Conservation (phyloP, 305 asterid species). For the Euphrasia arctica region DNA sequence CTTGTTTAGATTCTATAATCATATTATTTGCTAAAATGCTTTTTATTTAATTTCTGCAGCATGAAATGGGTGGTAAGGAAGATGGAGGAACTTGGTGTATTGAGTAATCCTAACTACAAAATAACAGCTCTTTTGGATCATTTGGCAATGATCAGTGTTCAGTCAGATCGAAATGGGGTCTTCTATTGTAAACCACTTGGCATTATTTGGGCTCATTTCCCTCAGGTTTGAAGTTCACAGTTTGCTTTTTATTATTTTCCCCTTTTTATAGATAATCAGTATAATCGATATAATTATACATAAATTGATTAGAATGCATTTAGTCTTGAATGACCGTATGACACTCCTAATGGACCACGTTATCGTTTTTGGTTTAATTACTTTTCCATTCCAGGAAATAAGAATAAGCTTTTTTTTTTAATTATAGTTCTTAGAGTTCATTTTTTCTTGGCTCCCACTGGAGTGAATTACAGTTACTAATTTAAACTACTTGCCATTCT, state of each 20-base stretch:
- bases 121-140: slow-evolving; percentile 92
- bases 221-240: slow-evolving; percentile 48
- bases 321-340: not conserved
- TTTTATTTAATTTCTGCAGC: slow-evolving; percentile 44
- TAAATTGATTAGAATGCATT: not conserved
- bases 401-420: too few species aligned
- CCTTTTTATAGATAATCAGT: not conserved
- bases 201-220: slow-evolving; percentile 88
- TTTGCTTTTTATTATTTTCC: slow-evolving; percentile 14
- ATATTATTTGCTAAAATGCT: slow-evolving; percentile 16
- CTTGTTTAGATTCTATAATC: slow-evolving; percentile 2
- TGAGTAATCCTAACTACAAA: slow-evolving; percentile 72
- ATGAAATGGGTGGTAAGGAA: slow-evolving; percentile 96
- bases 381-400: not conserved
- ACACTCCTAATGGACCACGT: not conserved
- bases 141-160: slow-evolving; percentile 88
- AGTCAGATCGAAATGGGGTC: slow-evolving; percentile 76
- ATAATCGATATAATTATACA: not conserved
- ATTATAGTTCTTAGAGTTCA: not conserved
- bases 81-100: slow-evolving; percentile 95
- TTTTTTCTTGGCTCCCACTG: too few species aligned
- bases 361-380: not conserved
- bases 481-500: too few species aligned
- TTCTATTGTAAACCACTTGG: slow-evolving; percentile 96
- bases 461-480: too few species aligned